phyloP scores from a whole-genome alignment of 352 stramenopile species.

The Pythium scleroteichum region DNA sequence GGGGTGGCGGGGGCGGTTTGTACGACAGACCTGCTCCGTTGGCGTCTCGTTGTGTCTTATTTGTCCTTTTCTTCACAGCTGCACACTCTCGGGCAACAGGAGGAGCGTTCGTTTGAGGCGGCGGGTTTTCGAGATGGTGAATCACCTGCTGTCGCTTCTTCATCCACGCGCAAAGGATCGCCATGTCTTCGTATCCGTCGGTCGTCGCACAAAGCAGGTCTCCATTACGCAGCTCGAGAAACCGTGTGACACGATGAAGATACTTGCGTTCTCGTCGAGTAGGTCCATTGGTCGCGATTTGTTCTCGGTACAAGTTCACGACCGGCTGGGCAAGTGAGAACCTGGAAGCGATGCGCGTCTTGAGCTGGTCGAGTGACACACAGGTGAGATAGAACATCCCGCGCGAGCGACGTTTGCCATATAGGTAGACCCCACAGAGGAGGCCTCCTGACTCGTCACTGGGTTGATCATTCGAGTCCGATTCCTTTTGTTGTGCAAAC shows the following conservation, averaged over 20 bases:
- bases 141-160: slow-evolving; percentile 42
- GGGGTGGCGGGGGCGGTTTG: slow-evolving; percentile 9
- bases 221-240: slow-evolving; percentile 48
- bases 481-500: background rate
- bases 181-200: slow-evolving; percentile 69
- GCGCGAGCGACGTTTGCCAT: slow-evolving; percentile 30
- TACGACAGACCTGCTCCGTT: slow-evolving; percentile 6
- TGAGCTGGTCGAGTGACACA: slow-evolving; percentile 43
- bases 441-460: background rate
- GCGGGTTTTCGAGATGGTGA: slow-evolving; percentile 9
- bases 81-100: too few species aligned
- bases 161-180: slow-evolving; percentile 67
- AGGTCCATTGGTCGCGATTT: slow-evolving; percentile 4
- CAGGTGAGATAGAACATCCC: slow-evolving; percentile 57
- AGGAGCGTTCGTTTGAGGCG: background rate
- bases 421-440: slow-evolving; percentile 59
- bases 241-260: slow-evolving; percentile 40
- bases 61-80: slow-evolving; percentile 1
- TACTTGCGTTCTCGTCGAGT: slow-evolving; percentile 18
- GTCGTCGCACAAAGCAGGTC: slow-evolving; percentile 62
- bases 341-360: slow-evolving; percentile 29
- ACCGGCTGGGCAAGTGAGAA: slow-evolving; percentile 29
- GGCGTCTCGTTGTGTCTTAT: slow-evolving; percentile 5
- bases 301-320: slow-evolving; percentile 55
- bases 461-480: background rate